Base-by-base conservation (phyloP, 805 yeast species). In the Candida sphagnicola region DNA sequence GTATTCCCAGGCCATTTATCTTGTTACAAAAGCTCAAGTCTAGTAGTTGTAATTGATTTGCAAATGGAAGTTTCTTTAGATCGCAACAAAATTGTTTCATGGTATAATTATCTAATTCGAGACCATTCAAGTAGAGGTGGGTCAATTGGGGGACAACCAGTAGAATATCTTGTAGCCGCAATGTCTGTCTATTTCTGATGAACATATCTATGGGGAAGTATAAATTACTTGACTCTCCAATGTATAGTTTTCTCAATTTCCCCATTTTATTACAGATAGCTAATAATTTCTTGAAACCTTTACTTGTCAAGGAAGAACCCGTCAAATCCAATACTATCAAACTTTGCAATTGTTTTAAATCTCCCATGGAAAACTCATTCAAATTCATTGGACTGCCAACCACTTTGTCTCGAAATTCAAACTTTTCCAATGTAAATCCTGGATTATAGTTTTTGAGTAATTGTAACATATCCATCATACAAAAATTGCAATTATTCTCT, bases 1-100 rank as follows among this genome's bases (percentile, higher is more conserved):
- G 56, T 8, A 68, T 46, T 1, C 71, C 70, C n/a, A 60, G 57
- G 1, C 74, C 74, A 36, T 59, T 64, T 2, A 68, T 50, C 34
- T 43, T 50, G 8, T 34, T 43, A 37, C 66, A 58, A 34, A 61
- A 65, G 38, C 72, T 65, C n/a, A 68, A 39, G 43, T 68, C 73
- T 13, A 67, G 40, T 2, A 46, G 26, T n/a, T 47, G 47, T 18
- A 68, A 47, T 2, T 41, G 36, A n/a, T 25, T 23, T n/a, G 39
- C 15, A 4, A 36, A 39, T 4, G 38, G 38, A 10, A 45, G 28
- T 11, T 43, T 41, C 11, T 31, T 39, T 8, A 66, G 40, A 34
- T 65, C 71, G 4, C 45, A 43, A 24, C 50, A 40, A 25, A 68
- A 57, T 21, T 47, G 49, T 25, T 51, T 52, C 56, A 65, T 50